Percentiles rank a stretch among this genome's conserved stretches.
Evolutionary conservation across 805 yeast species (phyloP).

Genomic region (Clavispora carvajalis): DNA sequence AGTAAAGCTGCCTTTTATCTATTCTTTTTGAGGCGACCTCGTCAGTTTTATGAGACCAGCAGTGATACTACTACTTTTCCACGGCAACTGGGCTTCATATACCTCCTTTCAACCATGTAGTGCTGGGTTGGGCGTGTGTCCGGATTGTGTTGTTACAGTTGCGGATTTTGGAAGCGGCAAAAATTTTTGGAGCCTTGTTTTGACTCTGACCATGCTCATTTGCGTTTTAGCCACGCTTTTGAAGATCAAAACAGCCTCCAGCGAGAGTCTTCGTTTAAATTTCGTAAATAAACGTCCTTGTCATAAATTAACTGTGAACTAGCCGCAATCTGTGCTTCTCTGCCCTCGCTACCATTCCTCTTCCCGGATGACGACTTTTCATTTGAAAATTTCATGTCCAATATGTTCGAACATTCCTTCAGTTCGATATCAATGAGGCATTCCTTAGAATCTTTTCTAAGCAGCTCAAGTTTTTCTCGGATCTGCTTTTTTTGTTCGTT

Average conservation of each 20-base stretch:
- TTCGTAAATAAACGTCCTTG: not conserved
- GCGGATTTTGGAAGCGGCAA: no score
- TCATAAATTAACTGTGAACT: not conserved
- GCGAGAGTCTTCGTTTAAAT: not conserved
- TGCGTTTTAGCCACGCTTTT: conserved; percentile 32
- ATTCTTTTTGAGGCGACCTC: no score
- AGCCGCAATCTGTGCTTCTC: not conserved
- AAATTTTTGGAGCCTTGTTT: no score
- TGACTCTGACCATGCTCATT: conserved; percentile 32
- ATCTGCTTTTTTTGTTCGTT: conserved; percentile 33
- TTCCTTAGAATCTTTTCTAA: conserved; percentile 33
- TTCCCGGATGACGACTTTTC: not conserved
- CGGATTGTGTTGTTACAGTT: no score
- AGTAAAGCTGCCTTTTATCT: no score
- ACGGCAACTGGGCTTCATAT: no score
- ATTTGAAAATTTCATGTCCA: not conserved
- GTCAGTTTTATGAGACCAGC: no score
- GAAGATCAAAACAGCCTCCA: conserved; percentile 22
- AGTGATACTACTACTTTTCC: no score
- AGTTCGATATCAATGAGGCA: conserved; percentile 19
- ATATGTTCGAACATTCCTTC: not conserved
- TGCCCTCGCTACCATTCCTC: not conserved
- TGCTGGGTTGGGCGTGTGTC: no score
- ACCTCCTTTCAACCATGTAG: no score
- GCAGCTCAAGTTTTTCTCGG: conserved; percentile 35